phyloP scores from a whole-genome alignment of 768 basidiomycete species.

The Xerocomellus chrysenteron region DNA sequence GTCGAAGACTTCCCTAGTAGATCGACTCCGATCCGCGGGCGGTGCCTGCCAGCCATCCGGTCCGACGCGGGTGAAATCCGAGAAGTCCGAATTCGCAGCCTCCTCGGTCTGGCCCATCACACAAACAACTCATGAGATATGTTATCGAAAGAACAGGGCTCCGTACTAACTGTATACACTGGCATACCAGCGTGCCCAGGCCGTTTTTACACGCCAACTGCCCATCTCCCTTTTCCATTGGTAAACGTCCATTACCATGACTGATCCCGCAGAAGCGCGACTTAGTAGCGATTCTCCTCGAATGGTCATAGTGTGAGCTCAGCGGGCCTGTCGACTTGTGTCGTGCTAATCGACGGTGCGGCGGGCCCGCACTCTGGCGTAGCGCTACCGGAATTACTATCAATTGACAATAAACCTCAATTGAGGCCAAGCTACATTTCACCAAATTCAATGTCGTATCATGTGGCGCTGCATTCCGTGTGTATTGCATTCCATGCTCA shows the following conservation, averaged over 20 bases:
- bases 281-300: neutral
- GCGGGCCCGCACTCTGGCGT: neutral
- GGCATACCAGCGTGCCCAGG: neutral
- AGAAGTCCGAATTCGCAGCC: too few relatives aligned
- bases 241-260: neutral
- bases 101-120: too few relatives aligned
- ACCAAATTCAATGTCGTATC: slow-evolving; percentile 42
- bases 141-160: neutral
- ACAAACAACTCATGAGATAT: too few relatives aligned
- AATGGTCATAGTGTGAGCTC: neutral
- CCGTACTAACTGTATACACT: slow-evolving; percentile 1
- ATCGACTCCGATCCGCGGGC: too few relatives aligned
- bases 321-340: too few relatives aligned
- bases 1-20: too few relatives aligned
- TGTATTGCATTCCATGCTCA: neutral
- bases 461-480: slow-evolving; percentile 1
- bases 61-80: too few relatives aligned
- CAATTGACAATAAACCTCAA: slow-evolving; percentile 1
- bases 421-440: slow-evolving; percentile 7
- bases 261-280: neutral
- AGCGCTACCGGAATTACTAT: neutral
- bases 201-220: neutral
- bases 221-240: neutral
- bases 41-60: too few relatives aligned
- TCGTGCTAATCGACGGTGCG: too few relatives aligned